phyloP scores from a whole-genome alignment of 108 stramenopile species.

The Cyclotella choctawhatcheeana region DNA sequence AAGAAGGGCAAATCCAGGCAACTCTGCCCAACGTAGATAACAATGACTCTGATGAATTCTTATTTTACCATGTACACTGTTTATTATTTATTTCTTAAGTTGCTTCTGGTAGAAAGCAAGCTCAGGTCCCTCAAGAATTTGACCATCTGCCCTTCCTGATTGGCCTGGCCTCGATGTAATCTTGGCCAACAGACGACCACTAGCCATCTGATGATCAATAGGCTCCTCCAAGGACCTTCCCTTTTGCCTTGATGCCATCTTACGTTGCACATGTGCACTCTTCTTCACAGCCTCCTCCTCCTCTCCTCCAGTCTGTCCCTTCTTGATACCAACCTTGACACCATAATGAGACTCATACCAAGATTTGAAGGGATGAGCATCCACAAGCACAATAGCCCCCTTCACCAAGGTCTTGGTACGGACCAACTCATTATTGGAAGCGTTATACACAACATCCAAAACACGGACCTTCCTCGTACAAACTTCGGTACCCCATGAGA shows the following conservation, averaged over 20 bases:
- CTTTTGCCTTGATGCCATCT: conserved; percentile 89
- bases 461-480: conserved; percentile 99
- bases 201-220: conserved; percentile 95
- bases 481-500: conserved; percentile 98
- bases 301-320: conserved; percentile 68
- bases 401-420: conserved; percentile 99
- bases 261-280: conserved; percentile 77
- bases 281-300: conserved; percentile 59
- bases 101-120: conserved; percentile 98
- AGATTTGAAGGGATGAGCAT: conserved; percentile 97
- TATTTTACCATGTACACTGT: conserved; percentile 7
- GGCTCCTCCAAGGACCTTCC: conserved; percentile 84
- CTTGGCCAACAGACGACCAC: conserved; percentile 96
- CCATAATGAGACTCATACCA: conserved; percentile 99
- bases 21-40: no score
- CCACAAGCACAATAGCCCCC: conserved; percentile 97
- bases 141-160: conserved; percentile 97
- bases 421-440: conserved; percentile 99
- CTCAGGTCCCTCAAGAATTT: conserved; percentile 98
- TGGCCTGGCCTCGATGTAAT: conserved; percentile 99
- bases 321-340: conserved; percentile 94
- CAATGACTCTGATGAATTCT: no score
- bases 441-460: conserved; percentile 99
- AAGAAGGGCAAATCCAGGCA: no score
- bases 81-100: conserved; percentile 95